Conservation (phyloP, 2,329 filamentous ascomycete genomes). For the Phoma sp. region DNA sequence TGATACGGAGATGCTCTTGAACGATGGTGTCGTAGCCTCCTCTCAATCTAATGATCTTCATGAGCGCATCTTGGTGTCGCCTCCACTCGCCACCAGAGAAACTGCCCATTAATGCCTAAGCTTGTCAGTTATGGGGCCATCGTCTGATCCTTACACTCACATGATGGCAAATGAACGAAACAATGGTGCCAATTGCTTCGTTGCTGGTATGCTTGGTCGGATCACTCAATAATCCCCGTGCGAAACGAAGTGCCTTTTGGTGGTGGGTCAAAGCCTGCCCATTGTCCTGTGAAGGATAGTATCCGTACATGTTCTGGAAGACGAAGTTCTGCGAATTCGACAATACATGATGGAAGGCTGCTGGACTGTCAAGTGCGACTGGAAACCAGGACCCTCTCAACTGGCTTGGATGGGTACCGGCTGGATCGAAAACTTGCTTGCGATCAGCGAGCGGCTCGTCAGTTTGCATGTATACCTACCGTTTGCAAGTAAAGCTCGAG, state of each 20-base stretch:
- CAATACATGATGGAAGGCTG: slow-evolving; percentile 36
- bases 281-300: slow-evolving; percentile 31
- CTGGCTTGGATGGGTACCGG: slow-evolving; percentile 29
- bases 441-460: slow-evolving; percentile 13
- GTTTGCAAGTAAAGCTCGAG: slow-evolving; percentile 33
- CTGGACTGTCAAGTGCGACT: slow-evolving; percentile 31
- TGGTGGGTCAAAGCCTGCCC: slow-evolving; percentile 30
- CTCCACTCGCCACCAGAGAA: slow-evolving; percentile 32
- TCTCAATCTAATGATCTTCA: slow-evolving; percentile 31
- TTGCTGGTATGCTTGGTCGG: slow-evolving; percentile 30
- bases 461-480: slow-evolving; percentile 22
- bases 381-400: slow-evolving; percentile 39
- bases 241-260: slow-evolving; percentile 30
- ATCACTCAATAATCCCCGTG: slow-evolving; percentile 30
- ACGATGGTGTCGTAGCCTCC: slow-evolving; percentile 34
- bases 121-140: slow-evolving; percentile 3
- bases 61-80: slow-evolving; percentile 33
- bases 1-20: slow-evolving; percentile 35
- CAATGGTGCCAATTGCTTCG: slow-evolving; percentile 28
- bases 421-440: slow-evolving; percentile 32
- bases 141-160: slow-evolving; percentile 16
- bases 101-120: slow-evolving; percentile 26
- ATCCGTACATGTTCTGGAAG: slow-evolving; percentile 28
- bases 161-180: slow-evolving; percentile 39
- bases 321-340: slow-evolving; percentile 40